phyloP scores from a whole-genome alignment of 2,329 filamentous ascomycete species.

The Apiospora arundinis region DNA sequence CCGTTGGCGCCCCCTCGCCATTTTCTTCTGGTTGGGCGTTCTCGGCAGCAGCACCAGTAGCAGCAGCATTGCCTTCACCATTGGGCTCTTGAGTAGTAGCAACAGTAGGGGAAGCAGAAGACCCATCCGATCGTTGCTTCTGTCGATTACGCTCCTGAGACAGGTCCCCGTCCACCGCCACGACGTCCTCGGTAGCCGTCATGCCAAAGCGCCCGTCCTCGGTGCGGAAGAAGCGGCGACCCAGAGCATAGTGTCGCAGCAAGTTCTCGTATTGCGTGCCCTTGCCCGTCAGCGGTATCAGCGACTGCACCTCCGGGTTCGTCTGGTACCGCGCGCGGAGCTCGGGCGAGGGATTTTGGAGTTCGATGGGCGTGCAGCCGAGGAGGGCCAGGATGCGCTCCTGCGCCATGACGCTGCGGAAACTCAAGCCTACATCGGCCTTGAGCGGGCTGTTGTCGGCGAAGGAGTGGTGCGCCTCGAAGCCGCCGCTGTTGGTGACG shows the following conservation, averaged over 20 bases:
- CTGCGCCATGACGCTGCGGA: conserved; percentile 31
- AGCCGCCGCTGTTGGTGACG: conserved; percentile 27
- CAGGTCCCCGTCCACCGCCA: conserved; percentile 25
- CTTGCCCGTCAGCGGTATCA: conserved; percentile 26
- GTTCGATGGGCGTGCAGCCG: conserved; percentile 26
- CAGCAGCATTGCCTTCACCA: not conserved
- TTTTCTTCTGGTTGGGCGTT: not conserved
- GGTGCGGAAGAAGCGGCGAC: conserved; percentile 34
- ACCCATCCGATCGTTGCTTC: not conserved
- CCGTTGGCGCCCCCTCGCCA: not conserved
- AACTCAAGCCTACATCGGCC: conserved; percentile 21
- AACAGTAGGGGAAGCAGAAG: not conserved
- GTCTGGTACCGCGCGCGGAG: conserved; percentile 26
- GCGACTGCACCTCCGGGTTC: conserved; percentile 25
- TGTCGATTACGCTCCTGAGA: conserved; percentile 11
- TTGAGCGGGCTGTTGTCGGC: conserved; percentile 14
- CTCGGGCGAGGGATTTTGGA: conserved; percentile 24
- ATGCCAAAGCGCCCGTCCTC: conserved; percentile 33
- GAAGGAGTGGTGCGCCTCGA: not conserved
- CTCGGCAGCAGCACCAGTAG: not conserved
- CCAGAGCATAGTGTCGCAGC: conserved; percentile 22
- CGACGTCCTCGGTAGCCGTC: conserved; percentile 32
- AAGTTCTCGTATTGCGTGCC: conserved; percentile 26
- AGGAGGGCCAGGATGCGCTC: conserved; percentile 29
- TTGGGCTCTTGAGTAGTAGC: not conserved